These are phyloP conservation scores for Trichoderma semiorbis DNA, from an alignment of 2,329 filamentous ascomycete genomes.

Conservation along the genomic window DNA sequence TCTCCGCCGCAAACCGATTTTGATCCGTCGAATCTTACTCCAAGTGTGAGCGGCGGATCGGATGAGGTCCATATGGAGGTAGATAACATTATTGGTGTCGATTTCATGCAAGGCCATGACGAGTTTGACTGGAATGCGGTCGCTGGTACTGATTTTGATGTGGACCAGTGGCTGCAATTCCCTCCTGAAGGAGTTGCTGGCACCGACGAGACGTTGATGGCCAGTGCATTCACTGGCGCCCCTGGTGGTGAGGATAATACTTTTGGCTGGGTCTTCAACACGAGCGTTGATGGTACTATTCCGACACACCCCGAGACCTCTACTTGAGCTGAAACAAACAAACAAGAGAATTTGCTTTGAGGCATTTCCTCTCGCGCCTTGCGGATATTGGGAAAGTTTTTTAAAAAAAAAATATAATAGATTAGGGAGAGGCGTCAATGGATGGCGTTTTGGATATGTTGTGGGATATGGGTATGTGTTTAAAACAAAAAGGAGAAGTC, in stretches of 20 bases:
- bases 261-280: constrained; percentile 29
- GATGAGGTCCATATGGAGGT: constrained; percentile 38
- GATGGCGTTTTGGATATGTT: background rate
- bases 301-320: background rate
- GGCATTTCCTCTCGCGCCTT: background rate
- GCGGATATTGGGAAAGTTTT: background rate
- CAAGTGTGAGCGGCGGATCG: constrained; percentile 43
- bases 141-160: constrained; percentile 52
- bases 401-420: background rate
- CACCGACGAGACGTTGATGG: constrained; percentile 37
- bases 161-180: constrained; percentile 58
- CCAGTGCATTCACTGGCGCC: constrained; percentile 30
- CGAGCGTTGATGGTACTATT: constrained; percentile 24
- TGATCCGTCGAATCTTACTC: constrained; percentile 42
- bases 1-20: constrained; percentile 46
- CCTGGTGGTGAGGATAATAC: constrained; percentile 26
- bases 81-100: constrained; percentile 40
- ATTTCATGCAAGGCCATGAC: constrained; percentile 45
- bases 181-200: constrained; percentile 47
- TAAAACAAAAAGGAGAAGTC: background rate
- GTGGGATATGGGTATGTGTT: background rate
- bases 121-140: constrained; percentile 55
- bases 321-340: background rate
- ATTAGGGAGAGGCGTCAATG: background rate
- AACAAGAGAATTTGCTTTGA: background rate